Evolutionary conservation across 1,139 yeast species (phyloP), one percentile per base, ranked within the genome.

Genomic region (Suhomyces taliae): DNA sequence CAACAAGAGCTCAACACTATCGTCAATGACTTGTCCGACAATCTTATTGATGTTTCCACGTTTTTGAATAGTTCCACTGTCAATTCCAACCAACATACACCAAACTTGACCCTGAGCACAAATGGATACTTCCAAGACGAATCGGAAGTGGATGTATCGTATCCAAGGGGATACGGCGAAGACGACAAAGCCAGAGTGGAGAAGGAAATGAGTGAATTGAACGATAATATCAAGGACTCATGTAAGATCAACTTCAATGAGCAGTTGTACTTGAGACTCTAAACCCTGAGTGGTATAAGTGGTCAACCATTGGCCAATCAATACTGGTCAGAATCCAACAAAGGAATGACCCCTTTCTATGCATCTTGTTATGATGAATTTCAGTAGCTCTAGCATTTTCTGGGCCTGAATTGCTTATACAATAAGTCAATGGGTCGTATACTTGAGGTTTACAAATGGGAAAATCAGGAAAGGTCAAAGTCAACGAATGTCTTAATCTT

Each of bases 1-100:
- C 79, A 74, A 51, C 70, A 67, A 47, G 79, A 75, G 53, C 62
- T 75, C 45, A 69, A 67, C 42, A 57, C 60, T 37, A 74, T 75
- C 26, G 79, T 75, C 43, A 72, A 70, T 53, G 78, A 74, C 42
- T 63, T 75, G 47, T 69, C 69, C 34, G 79, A 74, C 41, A 72
- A 72, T 44, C 62, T 75, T 45, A 74, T 75, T 15, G 79, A 75
- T 53, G 78, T 74, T 9, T 65, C 75, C 32, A 65, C 78, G 7
- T 74, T 75, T 52, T 61, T 73, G 51, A 65, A 54, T 47, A 58
- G 50, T 36, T 52, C 57, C 2, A 46, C 49, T 19, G 50, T 45
- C 27, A 47, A 41, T 34, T 47, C 50, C 29, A 45, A 41, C 27
- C 26, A 35, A 38, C 39, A 41, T 29, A 44, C 45, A 2, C 50